Evolutionary conservation across 2,329 filamentous ascomycete genomes (phyloP).

Genomic region (Ascochyta rabiei): DNA sequence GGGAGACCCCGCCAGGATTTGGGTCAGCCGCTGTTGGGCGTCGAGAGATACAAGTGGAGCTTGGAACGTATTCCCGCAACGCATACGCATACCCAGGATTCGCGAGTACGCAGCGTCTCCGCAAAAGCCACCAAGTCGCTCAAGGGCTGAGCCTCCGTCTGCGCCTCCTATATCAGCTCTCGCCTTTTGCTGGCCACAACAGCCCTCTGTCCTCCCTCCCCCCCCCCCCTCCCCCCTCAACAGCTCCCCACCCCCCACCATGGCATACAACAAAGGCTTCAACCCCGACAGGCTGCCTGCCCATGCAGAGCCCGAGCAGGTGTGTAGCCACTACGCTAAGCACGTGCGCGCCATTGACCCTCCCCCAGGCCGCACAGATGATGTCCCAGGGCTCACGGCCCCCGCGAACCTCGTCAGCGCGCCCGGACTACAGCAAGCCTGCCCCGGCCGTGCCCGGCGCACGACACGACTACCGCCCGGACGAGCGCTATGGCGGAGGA

Average conservation of each 20-base stretch:
- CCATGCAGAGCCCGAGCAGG: conserved; percentile 79
- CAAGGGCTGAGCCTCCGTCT: conserved; percentile 6
- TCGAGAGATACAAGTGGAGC: conserved; percentile 31
- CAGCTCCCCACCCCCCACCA: conserved; percentile 48
- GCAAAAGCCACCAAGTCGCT: neutral
- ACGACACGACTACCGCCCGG: conserved; percentile 45
- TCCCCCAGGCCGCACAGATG: conserved; percentile 51
- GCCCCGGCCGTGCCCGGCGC: conserved; percentile 40
- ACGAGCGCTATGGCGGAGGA: conserved; percentile 45
- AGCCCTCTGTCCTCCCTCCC: neutral
- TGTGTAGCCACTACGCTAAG: conserved; percentile 47
- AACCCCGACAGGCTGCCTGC: conserved; percentile 95
- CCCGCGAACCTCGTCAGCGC: conserved; percentile 43
- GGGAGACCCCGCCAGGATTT: conserved; percentile 28
- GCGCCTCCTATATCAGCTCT: conserved; percentile 9
- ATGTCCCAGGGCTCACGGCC: conserved; percentile 42
- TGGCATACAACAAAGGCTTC: conserved; percentile 94
- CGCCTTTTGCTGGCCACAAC: conserved; percentile 3
- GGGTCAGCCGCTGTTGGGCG: conserved; percentile 36
- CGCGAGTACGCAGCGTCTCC: conserved; percentile 10
- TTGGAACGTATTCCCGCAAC: conserved; percentile 1
- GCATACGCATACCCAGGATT: neutral
- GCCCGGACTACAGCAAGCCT: conserved; percentile 54
- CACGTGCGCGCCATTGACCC: conserved; percentile 1
- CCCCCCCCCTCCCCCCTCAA: neutral